A percentile compares a stretch with the other conserved stretches of the same genome.
phyloP scores from a whole-genome alignment of 2,329 filamentous ascomycete genomes.

The Aspergillus calidoustus region DNA sequence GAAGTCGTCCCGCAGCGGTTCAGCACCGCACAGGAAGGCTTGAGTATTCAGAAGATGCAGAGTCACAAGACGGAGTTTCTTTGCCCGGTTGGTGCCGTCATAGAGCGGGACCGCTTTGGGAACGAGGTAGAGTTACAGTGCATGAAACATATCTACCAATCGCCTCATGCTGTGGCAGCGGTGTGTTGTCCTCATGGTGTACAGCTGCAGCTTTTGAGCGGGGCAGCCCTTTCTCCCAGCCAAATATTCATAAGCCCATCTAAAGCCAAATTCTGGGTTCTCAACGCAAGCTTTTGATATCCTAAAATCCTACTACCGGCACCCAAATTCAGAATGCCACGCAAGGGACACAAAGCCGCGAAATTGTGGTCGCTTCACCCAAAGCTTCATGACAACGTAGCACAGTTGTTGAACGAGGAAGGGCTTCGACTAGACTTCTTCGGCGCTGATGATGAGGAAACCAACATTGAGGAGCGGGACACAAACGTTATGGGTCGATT shows the following conservation, averaged over 20 bases:
- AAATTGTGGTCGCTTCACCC: constrained; percentile 22
- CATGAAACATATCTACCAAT: constrained; percentile 17
- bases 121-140: neutral
- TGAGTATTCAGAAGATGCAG: too few relatives aligned
- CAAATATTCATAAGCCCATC: constrained; percentile 15
- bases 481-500: constrained; percentile 13
- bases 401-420: constrained; percentile 23
- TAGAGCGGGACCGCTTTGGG: too few relatives aligned
- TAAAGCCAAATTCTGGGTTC: constrained; percentile 18
- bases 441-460: constrained; percentile 18
- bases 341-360: constrained; percentile 18
- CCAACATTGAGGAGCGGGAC: constrained; percentile 18
- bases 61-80: too few relatives aligned
- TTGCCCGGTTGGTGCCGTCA: too few relatives aligned
- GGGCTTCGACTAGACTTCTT: constrained; percentile 22
- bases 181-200: constrained; percentile 14
- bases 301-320: constrained; percentile 11
- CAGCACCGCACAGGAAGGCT: too few relatives aligned
- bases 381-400: constrained; percentile 25
- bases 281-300: constrained; percentile 16
- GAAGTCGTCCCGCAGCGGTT: too few relatives aligned
- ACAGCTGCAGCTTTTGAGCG: constrained; percentile 18
- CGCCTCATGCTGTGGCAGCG: constrained; percentile 13
- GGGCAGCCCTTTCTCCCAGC: constrained; percentile 15
- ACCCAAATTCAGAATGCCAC: constrained; percentile 19